Base-by-base conservation (phyloP, 2,329 filamentous ascomycete genomes). In the Macroventuria anomochaeta region DNA sequence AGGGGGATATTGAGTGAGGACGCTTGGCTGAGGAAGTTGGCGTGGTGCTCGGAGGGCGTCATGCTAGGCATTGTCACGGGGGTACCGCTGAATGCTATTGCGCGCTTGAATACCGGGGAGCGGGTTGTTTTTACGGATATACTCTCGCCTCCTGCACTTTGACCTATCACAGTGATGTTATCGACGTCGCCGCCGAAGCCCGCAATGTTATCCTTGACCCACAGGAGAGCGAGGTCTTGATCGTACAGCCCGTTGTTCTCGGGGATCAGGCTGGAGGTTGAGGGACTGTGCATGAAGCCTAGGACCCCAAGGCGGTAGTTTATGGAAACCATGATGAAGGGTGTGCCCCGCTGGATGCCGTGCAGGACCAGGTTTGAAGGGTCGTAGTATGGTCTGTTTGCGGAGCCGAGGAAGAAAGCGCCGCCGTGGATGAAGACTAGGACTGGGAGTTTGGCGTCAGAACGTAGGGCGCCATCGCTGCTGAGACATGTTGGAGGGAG, bases 361-460 rank as follows among this genome's bases (percentile, higher is more conserved):
- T 59, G 48, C 1, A 26, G 29, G 2, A 63, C 23, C 5, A 63
- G 46, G 31, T 51, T 53, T 2, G 50, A 37, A 7, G 78, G 70
- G 49, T 83, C 79, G 59, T 80, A 82, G 37, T 83, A 78, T 0
- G 81, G 81, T 73, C 78, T 82, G 2, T 74, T 79, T 26, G 77
- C 80, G 2, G 78, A 77, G 6, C 81, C 82, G 3, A 79, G 73
- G 4, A 72, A 67, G 38, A 79, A 78, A 0, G 78, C 81, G 3
- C 82, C 81, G 0, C 82, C 82, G 54, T 84, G 80, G 3, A 84
- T 76, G 55, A 81, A 83, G 2, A 81, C 73, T 21, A 83, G 67
- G 0, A 84, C 81, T 0, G 81, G 81, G 2, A 83, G 68, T 28
- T 55, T 61, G 12, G 34, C 34, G 4, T n/a, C 5, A 65, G 70